These are phyloP conservation scores for Podochytrium sp. DNA, from an alignment of 192 early-diverging fungal species.

Conservation along the genomic window DNA sequence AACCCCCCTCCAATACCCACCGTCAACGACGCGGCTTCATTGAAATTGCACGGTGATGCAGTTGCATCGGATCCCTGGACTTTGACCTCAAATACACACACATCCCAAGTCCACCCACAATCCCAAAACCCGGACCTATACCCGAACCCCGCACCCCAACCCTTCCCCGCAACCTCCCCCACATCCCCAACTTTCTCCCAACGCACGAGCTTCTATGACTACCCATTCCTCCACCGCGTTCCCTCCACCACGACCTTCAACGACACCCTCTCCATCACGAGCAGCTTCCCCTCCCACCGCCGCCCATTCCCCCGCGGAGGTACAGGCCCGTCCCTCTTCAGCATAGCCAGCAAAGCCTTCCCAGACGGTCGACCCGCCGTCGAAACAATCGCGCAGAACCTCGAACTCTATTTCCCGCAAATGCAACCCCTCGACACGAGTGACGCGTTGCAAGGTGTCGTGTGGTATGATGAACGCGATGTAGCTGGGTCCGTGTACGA, in stretches of 20 bases:
- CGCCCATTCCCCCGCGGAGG: not conserved
- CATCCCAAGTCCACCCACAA: too few species aligned
- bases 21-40: not conserved
- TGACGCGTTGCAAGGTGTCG: constrained; percentile 22
- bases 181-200: too few species aligned
- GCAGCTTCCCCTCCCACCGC: not conserved
- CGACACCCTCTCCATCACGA: not conserved
- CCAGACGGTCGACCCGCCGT: constrained; percentile 94
- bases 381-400: constrained; percentile 87
- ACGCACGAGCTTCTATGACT: too few species aligned
- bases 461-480: constrained; percentile 23
- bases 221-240: not conserved
- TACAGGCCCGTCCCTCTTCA: constrained; percentile 1
- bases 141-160: too few species aligned
- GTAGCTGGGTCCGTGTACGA: not conserved
- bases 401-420: constrained; percentile 82
- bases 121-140: too few species aligned
- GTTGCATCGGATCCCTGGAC: too few species aligned
- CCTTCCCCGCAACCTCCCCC: too few species aligned
- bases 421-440: constrained; percentile 24
- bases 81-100: too few species aligned
- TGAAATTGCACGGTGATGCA: too few species aligned
- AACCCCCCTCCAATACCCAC: not conserved
- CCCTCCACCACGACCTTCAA: not conserved
- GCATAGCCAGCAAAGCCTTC: constrained; percentile 58